Evolutionary conservation across 2,329 filamentous ascomycete genomes (phyloP).

Genomic region (Leptographium wingfieldii): DNA sequence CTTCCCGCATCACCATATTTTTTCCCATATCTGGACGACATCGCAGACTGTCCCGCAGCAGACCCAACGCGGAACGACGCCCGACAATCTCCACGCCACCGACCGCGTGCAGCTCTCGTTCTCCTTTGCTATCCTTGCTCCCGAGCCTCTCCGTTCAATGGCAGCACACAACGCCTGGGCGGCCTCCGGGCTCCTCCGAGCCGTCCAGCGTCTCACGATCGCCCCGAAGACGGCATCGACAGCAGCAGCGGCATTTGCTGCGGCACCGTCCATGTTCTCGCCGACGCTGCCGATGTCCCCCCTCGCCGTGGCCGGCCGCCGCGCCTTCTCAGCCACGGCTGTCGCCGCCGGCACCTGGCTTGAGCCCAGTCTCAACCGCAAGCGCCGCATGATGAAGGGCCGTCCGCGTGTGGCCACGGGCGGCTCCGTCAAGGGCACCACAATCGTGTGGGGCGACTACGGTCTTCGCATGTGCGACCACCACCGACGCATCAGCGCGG

Average conservation of each 20-base stretch:
- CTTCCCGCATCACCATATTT: background rate
- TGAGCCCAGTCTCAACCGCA: slow-evolving; percentile 60
- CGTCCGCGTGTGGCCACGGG: slow-evolving; percentile 79
- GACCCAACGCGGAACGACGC: background rate
- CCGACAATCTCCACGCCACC: background rate
- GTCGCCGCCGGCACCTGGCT: slow-evolving; percentile 60
- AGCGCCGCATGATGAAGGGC: slow-evolving; percentile 85
- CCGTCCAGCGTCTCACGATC: slow-evolving; percentile 21
- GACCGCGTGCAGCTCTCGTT: background rate
- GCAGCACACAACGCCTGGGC: background rate
- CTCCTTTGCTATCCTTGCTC: background rate
- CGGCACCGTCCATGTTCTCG: slow-evolving; percentile 15
- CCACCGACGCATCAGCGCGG: slow-evolving; percentile 77
- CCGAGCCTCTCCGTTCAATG: background rate
- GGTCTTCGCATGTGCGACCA: slow-evolving; percentile 89
- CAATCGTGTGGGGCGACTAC: slow-evolving; percentile 92
- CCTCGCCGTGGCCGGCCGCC: slow-evolving; percentile 20
- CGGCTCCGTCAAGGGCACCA: slow-evolving; percentile 83
- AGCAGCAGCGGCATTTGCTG: slow-evolving; percentile 21
- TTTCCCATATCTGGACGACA: background rate
- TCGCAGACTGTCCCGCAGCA: background rate
- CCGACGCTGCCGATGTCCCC: slow-evolving; percentile 14
- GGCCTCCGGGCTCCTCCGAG: background rate
- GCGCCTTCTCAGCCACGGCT: slow-evolving; percentile 62
- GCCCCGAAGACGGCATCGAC: slow-evolving; percentile 11